Base-by-base conservation (phyloP, 176 grass and related monocot genomes). In the Musa troglodytarum region DNA sequence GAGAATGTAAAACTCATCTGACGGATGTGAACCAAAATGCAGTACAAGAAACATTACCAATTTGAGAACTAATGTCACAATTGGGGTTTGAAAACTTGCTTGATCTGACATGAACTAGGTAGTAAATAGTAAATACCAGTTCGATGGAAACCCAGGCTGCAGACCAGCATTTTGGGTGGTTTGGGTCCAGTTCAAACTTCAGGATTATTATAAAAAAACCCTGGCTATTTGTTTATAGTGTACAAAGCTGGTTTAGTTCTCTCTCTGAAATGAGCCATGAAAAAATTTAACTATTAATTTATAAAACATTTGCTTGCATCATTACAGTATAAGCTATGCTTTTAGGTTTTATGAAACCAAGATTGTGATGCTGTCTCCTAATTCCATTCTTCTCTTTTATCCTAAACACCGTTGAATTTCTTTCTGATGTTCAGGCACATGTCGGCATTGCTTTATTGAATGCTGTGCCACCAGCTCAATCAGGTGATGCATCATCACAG, bases 381-480 rank as follows among this genome's bases (percentile, higher is more conserved):
- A 68, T 34, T 75, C 57, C 23, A 25, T 79, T 23, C 76, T 23
- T 43, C 56, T 90, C 11, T 49, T 64, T 64, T 68, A 34, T 43
- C 7, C n/a, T 17, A 78, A 50, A 68, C 55, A 17, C 10, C 10
- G 58, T 81, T 53, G 2, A 22, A 63, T 61, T 10, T 62, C 7
- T 6, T 14, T 82, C 73, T 81, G 34, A 43, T 43, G 63, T 87
- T 75, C 75, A 99, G 90, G 88, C 95, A 78, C 95, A 99, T 77
- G 66, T 99, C 63, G 90, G 90, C 64, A 87, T 99, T 85, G 95
- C 95, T 76, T 82, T 99, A 79, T 85, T 99, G 76, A 99, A 99
- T 82, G 95, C 90, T 11, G 82, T 85, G 70, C 88, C 90, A 15
- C 52, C 80, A 53, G 64, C 80, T 55, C 80, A 94, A 87, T 85